phyloP scores from a whole-genome alignment of 108 stramenopile genomes.

The Cafeteria roenbergensis region DNA sequence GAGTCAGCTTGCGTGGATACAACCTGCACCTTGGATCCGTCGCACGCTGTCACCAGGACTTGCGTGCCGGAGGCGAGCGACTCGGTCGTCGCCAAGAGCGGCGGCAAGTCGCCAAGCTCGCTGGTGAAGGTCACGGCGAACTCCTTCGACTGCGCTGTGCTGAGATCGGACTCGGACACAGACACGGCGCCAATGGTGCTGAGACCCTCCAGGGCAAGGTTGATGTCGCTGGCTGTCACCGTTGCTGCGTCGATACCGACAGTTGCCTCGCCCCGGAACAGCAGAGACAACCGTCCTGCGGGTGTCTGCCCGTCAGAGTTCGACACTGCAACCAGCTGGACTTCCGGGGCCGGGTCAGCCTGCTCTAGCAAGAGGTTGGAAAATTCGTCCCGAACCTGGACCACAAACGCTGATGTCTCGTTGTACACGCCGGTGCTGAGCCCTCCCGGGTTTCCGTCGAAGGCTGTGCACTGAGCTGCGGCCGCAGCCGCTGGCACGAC shows the following conservation, averaged over 20 bases:
- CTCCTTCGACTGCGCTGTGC: background rate
- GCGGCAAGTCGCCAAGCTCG: slow-evolving; percentile 9
- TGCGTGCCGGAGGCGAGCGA: background rate
- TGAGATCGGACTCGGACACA: background rate
- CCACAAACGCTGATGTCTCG: background rate
- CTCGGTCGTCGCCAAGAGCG: background rate
- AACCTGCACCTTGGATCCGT: slow-evolving; percentile 6
- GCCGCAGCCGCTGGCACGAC: background rate
- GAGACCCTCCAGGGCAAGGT: background rate
- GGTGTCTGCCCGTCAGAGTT: too few relatives aligned
- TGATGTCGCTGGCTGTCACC: too few relatives aligned
- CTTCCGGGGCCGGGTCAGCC: too few relatives aligned
- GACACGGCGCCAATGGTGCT: background rate
- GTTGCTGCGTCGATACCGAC: too few relatives aligned
- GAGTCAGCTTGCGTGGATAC: background rate
- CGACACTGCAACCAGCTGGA: too few relatives aligned
- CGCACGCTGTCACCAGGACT: background rate
- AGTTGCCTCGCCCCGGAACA: too few relatives aligned
- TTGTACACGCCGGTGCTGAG: background rate
- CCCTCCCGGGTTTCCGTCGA: background rate
- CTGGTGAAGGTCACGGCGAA: background rate
- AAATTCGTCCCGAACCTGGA: slow-evolving; percentile 13
- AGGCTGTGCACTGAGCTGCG: background rate
- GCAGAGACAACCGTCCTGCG: too few relatives aligned
- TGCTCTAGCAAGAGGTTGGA: slow-evolving; percentile 1